Evolutionary conservation across 2,329 filamentous ascomycete genomes (phyloP).

Genomic region (Arthrobotrys pseudoclavata): DNA sequence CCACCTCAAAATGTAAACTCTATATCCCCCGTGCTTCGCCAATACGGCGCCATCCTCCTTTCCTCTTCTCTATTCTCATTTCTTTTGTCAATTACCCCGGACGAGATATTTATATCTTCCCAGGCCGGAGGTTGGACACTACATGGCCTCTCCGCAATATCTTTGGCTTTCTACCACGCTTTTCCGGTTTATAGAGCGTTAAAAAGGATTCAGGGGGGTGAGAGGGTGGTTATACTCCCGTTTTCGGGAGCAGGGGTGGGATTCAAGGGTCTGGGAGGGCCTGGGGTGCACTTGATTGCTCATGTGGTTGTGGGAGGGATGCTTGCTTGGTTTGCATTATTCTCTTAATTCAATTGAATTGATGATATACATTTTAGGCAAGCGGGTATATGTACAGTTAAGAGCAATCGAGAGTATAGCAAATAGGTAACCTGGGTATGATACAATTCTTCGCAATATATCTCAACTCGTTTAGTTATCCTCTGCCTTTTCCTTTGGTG

Average conservation of each 20-base stretch:
- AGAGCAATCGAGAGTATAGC: not conserved
- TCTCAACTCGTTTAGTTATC: not conserved
- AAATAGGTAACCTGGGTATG: not conserved
- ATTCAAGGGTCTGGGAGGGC: constrained; percentile 33
- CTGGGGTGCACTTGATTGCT: constrained; percentile 29
- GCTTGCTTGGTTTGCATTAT: constrained; percentile 25
- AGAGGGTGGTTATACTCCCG: constrained; percentile 15
- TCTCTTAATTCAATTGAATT: not conserved
- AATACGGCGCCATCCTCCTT: constrained; percentile 48
- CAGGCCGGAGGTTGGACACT: constrained; percentile 17
- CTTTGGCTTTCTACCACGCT: constrained; percentile 36
- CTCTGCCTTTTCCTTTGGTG: constrained; percentile 35
- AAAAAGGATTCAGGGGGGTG: constrained; percentile 27
- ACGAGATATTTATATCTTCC: not conserved
- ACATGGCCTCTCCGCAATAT: constrained; percentile 20
- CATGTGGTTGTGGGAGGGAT: constrained; percentile 27
- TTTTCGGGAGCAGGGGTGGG: not conserved
- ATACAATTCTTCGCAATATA: constrained; percentile 5
- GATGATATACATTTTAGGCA: not conserved
- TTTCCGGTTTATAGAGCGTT: constrained; percentile 36
- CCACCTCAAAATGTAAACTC: not conserved
- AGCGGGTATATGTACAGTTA: constrained; percentile 20
- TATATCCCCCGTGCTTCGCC: constrained; percentile 35
- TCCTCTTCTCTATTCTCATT: constrained; percentile 39
- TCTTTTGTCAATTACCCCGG: constrained; percentile 31